Percentiles rank a stretch among this genome's conserved stretches.
Evolutionary conservation across 2,329 filamentous ascomycete species (phyloP).

Genomic region (Pyrenophora tritici-repentis): DNA sequence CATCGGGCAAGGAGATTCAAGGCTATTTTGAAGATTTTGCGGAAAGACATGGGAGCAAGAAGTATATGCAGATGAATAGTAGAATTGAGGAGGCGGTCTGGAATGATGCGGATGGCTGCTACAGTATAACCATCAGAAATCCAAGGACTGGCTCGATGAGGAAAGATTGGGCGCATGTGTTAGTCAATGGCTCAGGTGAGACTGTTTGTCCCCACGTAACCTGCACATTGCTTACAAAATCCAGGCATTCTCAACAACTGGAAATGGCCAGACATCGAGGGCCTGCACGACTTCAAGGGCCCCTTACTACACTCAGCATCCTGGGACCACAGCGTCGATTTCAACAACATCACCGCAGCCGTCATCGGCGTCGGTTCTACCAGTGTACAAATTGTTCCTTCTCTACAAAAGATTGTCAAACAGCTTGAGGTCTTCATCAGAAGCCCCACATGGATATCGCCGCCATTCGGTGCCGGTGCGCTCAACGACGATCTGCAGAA

Average conservation of each 20-base stretch:
- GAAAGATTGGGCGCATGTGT: slow-evolving; percentile 47
- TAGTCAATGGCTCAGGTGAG: slow-evolving; percentile 53
- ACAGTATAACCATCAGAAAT: slow-evolving; percentile 47
- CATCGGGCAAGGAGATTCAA: slow-evolving; percentile 55
- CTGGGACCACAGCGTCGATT: slow-evolving; percentile 50
- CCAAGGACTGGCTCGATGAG: slow-evolving; percentile 39
- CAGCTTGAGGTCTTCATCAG: slow-evolving; percentile 46
- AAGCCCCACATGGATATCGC: slow-evolving; percentile 49
- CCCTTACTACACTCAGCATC: slow-evolving; percentile 52
- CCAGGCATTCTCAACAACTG: slow-evolving; percentile 52
- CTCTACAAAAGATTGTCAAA: slow-evolving; percentile 46
- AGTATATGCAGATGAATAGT: slow-evolving; percentile 55
- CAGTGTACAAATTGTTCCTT: slow-evolving; percentile 45
- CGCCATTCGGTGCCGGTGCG: slow-evolving; percentile 45
- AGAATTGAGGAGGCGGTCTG: slow-evolving; percentile 52
- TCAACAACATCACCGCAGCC: slow-evolving; percentile 35
- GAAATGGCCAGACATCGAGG: slow-evolving; percentile 52
- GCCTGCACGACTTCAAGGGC: slow-evolving; percentile 50
- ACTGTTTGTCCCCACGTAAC: not conserved
- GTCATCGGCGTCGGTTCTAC: slow-evolving; percentile 44
- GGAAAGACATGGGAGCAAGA: slow-evolving; percentile 60
- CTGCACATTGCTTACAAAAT: slow-evolving; percentile 44
- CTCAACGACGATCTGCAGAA: slow-evolving; percentile 42
- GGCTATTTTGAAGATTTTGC: slow-evolving; percentile 57
- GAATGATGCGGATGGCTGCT: slow-evolving; percentile 49